phyloP scores from a whole-genome alignment of 768 basidiomycete species.

The Amanita jacksonii region DNA sequence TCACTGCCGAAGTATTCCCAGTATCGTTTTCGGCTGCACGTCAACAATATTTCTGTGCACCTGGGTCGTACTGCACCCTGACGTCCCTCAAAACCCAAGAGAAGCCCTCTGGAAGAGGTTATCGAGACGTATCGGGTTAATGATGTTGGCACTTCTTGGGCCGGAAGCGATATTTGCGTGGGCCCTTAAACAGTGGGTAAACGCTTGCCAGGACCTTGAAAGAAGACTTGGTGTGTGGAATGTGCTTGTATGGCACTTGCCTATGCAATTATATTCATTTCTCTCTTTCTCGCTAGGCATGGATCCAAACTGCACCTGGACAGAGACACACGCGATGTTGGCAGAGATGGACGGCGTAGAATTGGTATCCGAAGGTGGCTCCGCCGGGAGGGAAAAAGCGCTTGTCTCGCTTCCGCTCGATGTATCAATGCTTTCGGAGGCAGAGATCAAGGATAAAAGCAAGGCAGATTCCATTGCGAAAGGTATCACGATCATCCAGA shows the following conservation, averaged over 20 bases:
- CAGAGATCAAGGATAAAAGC: background rate
- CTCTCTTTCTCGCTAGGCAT: background rate
- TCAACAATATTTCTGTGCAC: conserved; percentile 4
- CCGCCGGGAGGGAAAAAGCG: background rate
- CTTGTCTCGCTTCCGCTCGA: background rate
- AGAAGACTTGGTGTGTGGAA: background rate
- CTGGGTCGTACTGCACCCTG: conserved; percentile 1
- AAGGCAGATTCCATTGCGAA: conserved; percentile 1
- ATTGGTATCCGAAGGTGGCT: background rate
- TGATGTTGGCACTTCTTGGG: background rate
- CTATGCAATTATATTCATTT: background rate
- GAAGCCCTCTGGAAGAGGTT: background rate
- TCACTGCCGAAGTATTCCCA: background rate
- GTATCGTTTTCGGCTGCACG: background rate
- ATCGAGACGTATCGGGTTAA: background rate
- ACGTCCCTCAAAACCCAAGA: background rate
- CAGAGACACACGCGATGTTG: background rate
- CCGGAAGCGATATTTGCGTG: background rate
- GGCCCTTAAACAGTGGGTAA: background rate
- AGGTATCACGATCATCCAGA: background rate
- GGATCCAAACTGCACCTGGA: background rate
- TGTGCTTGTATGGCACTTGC: background rate
- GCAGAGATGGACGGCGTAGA: background rate
- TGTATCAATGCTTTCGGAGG: background rate
- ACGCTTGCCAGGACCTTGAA: background rate